Evolutionary conservation across 2,329 filamentous ascomycete genomes (phyloP).

Genomic region (Cladophialophora chaetospira): DNA sequence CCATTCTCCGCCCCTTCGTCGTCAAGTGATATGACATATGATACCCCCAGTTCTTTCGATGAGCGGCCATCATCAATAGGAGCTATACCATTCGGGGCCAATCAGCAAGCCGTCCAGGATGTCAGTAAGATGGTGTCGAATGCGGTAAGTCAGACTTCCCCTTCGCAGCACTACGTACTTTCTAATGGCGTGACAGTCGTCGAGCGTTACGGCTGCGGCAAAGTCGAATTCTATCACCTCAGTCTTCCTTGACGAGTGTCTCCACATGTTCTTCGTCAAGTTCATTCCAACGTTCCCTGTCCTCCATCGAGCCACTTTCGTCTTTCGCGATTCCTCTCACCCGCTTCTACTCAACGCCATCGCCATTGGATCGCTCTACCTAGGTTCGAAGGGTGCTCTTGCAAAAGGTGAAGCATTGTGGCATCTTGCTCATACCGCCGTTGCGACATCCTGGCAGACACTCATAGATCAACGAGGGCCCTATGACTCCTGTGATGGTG

Average conservation of each 20-base stretch:
- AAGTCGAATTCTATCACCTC: constrained; percentile 49
- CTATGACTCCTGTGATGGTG: constrained; percentile 47
- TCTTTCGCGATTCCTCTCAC: constrained; percentile 49
- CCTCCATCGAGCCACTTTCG: constrained; percentile 48
- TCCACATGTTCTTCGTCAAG: constrained; percentile 52
- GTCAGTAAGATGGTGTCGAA: constrained; percentile 49
- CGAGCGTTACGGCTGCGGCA: constrained; percentile 49
- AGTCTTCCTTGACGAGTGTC: constrained; percentile 49
- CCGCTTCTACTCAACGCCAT: constrained; percentile 49
- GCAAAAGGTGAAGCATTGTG: constrained; percentile 50
- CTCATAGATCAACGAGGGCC: constrained; percentile 47
- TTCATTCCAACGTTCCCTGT: constrained; percentile 52
- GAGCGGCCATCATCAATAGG: constrained; percentile 42
- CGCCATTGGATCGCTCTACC: constrained; percentile 49
- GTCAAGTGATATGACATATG: constrained; percentile 38
- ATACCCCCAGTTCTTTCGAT: constrained; percentile 42
- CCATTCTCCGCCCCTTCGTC: too few species aligned
- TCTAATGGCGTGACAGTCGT: too few species aligned
- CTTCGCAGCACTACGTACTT: too few species aligned
- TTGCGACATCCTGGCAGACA: constrained; percentile 51
- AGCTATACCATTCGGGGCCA: constrained; percentile 44
- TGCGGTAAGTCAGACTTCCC: too few species aligned
- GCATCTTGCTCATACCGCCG: constrained; percentile 48
- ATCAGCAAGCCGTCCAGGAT: constrained; percentile 49
- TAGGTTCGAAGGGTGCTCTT: constrained; percentile 47